Conservation (phyloP, 2,329 filamentous ascomycete species). For the Aurifilum marmelostoma region DNA sequence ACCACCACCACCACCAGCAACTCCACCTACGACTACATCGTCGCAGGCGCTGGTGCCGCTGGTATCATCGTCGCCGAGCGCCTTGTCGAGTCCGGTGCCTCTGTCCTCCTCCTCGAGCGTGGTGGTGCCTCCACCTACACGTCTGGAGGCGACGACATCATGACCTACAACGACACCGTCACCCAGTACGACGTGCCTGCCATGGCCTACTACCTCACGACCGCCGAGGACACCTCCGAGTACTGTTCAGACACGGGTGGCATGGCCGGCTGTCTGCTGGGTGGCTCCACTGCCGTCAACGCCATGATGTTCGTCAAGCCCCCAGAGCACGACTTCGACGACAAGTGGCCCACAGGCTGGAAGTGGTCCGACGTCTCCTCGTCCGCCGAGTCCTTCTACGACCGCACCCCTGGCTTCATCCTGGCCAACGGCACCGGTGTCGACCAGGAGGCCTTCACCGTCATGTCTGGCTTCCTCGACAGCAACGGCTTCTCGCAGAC, state of each 20-base stretch:
- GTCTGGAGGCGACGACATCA: constrained; percentile 37
- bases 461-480: constrained; percentile 29
- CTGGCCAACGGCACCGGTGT: constrained; percentile 33
- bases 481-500: constrained; percentile 30
- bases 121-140: constrained; percentile 40
- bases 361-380: constrained; percentile 35
- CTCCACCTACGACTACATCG: constrained; percentile 45
- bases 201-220: constrained; percentile 35
- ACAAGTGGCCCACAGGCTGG: constrained; percentile 40
- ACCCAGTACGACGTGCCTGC: constrained; percentile 40
- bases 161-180: constrained; percentile 40
- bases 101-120: constrained; percentile 44
- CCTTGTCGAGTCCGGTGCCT: constrained; percentile 42
- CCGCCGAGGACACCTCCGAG: constrained; percentile 31
- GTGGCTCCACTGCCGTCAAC: constrained; percentile 42
- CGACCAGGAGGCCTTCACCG: constrained; percentile 29
- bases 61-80: constrained; percentile 42
- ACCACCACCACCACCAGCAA: constrained; percentile 37
- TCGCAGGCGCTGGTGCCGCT: constrained; percentile 43
- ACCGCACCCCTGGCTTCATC: constrained; percentile 35
- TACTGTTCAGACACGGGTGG: constrained; percentile 43
- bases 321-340: constrained; percentile 37
- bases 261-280: constrained; percentile 42
- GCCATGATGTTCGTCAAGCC: constrained; percentile 41
- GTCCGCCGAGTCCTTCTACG: constrained; percentile 36